Base-by-base conservation (phyloP, 2,329 filamentous ascomycete species). In the Xylaria sp. region DNA sequence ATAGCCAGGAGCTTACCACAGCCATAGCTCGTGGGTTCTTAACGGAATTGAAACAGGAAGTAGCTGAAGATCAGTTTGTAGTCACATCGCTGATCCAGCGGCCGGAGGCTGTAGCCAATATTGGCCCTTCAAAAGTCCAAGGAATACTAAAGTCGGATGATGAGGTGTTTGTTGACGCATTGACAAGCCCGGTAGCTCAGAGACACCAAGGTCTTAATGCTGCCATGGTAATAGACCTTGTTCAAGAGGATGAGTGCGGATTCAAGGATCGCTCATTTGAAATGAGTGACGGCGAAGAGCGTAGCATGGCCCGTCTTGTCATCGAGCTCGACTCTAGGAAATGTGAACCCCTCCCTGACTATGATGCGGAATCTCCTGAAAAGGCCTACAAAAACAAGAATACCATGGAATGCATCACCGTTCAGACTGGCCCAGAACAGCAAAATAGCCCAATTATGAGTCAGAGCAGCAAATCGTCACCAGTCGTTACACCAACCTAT, bases 121-220 rank as follows among this genome's bases (percentile, higher is more conserved):
- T 36, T 14, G 51, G 69, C 12, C 59, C 67, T n/a, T 67, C 68
- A 30, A 68, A 74, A 56, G 67, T 60, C 21, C 73, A 79, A 36
- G 79, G 79, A 36, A 82, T 82, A 5, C 81, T 82, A 1, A 84
- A 78, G 58, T 83, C 82, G 1, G 82, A 80, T 21, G 78, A 79
- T 5, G 82, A 86, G n/a, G 80, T 82, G 21, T 86, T 83, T 72
- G 80, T 85, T 47, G 85, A 88, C 74, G 85, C 84, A 12, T 79
- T 78, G 51, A 83, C 79, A 39, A 86, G 82, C 63, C 84, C 83
- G 7, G 67, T 77, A 34, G 75, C 72, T 3, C 72, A 76, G 24
- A 74, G 73, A 14, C 79, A 76, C 19, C 77, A 47, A 32, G 73
- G 68, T 71, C 75, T 68, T 58, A 79, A 63, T 69, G 70, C 65